phyloP scores from a whole-genome alignment of 257 asterid genomes.

The Marsdenia floribunda region DNA sequence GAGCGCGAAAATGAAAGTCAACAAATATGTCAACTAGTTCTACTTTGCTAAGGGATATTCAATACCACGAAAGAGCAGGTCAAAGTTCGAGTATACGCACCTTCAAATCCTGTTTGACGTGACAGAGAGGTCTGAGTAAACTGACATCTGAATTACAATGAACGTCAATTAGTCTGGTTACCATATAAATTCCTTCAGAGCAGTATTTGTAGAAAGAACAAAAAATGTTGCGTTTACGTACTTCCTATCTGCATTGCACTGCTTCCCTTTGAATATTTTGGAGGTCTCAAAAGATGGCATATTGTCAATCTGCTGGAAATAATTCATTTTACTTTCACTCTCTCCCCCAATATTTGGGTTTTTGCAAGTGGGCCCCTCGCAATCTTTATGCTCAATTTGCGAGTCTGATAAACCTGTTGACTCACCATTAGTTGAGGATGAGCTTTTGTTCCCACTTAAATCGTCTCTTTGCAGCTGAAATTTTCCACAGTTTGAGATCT shows the following conservation, averaged over 20 bases:
- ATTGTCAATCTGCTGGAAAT: slow-evolving; percentile 16
- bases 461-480: slow-evolving; percentile 17
- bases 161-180: not conserved
- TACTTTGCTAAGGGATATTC: slow-evolving; percentile 3
- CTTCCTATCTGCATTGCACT: slow-evolving; percentile 9
- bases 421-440: slow-evolving; percentile 17
- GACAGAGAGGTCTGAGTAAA: slow-evolving; percentile 24
- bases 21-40: not conserved
- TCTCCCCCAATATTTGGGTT: slow-evolving; percentile 14
- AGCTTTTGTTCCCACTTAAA: slow-evolving; percentile 17
- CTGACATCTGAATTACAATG: slow-evolving; percentile 26
- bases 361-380: slow-evolving; percentile 9
- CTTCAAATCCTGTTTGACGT: slow-evolving; percentile 29
- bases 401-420: slow-evolving; percentile 12
- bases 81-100: slow-evolving; percentile 17
- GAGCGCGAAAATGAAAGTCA: not conserved
- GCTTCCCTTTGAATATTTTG: slow-evolving; percentile 4
- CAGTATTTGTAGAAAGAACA: not conserved
- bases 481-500: slow-evolving; percentile 11
- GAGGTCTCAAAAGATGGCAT: slow-evolving; percentile 10
- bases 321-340: slow-evolving; percentile 1
- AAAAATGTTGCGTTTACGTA: slow-evolving; percentile 9
- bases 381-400: slow-evolving; percentile 4
- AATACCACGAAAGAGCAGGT: slow-evolving; percentile 4
- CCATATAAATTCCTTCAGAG: not conserved